phyloP scores from a whole-genome alignment of 208 protist species.

The Tritrichomonas musculus region DNA sequence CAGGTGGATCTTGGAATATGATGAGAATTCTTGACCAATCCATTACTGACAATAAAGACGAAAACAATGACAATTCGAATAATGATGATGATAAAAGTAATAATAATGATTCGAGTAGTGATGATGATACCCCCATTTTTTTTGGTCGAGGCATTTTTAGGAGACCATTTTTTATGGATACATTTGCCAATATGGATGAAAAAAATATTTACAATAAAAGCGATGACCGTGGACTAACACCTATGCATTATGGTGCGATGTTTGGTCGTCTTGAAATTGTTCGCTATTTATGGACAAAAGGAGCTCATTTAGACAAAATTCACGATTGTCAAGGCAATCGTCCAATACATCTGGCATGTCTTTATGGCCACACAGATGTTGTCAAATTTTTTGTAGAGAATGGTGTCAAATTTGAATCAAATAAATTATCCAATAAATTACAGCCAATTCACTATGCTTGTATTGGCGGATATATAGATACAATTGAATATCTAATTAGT shows the following conservation, averaged over 20 bases:
- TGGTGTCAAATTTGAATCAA: background rate
- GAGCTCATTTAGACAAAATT: background rate
- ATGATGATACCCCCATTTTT: no score
- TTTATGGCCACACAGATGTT: background rate
- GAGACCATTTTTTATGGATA: no score
- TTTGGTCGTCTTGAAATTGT: background rate
- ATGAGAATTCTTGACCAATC: background rate
- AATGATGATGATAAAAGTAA: no score
- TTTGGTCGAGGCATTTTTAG: no score
- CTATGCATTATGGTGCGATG: background rate
- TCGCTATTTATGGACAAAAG: background rate
- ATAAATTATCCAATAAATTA: no score
- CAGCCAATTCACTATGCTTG: background rate
- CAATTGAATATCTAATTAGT: background rate
- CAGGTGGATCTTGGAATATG: background rate
- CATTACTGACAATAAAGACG: background rate
- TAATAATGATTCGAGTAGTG: no score
- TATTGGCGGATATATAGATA: background rate
- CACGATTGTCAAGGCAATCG: no score
- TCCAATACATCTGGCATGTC: background rate
- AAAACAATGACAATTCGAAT: no score
- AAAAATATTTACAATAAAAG: no score
- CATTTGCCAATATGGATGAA: no score
- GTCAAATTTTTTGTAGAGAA: background rate
- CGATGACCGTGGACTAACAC: background rate